Conservation (phyloP, 2,329 filamentous ascomycete species). For the Cytospora schulzeri region DNA sequence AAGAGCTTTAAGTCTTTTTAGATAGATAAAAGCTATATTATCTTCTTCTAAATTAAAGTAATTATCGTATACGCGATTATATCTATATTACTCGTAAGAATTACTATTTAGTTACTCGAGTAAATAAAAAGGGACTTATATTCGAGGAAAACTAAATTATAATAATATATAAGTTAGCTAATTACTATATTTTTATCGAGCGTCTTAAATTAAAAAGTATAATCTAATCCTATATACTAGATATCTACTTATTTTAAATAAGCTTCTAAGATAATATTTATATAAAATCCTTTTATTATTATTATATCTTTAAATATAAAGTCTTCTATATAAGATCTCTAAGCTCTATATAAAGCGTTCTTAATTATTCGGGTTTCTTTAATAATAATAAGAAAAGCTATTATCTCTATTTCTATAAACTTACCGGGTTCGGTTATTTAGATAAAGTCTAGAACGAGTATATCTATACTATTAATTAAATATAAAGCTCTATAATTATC, state of each 20-base stretch:
- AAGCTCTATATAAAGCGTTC: not conserved
- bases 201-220: not conserved
- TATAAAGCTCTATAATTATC: not conserved
- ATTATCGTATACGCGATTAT: not conserved
- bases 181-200: not conserved
- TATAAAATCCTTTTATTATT: not conserved
- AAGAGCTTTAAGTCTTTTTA: not conserved
- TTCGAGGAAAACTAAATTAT: not conserved
- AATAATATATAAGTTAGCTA: not conserved
- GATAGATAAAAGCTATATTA: not conserved
- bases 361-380: not conserved
- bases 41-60: not conserved
- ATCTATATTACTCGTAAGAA: not conserved
- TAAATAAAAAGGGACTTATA: not conserved
- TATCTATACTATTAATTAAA: not conserved
- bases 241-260: not conserved
- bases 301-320: not conserved
- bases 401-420: not conserved
- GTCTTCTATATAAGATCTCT: not conserved
- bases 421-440: not conserved
- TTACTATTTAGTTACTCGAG: not conserved
- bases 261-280: slow-evolving; percentile 3
- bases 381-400: not conserved
- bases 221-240: not conserved
- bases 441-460: not conserved